Conservation (phyloP, 495 filamentous ascomycete species). For the Neurospora sp. region DNA sequence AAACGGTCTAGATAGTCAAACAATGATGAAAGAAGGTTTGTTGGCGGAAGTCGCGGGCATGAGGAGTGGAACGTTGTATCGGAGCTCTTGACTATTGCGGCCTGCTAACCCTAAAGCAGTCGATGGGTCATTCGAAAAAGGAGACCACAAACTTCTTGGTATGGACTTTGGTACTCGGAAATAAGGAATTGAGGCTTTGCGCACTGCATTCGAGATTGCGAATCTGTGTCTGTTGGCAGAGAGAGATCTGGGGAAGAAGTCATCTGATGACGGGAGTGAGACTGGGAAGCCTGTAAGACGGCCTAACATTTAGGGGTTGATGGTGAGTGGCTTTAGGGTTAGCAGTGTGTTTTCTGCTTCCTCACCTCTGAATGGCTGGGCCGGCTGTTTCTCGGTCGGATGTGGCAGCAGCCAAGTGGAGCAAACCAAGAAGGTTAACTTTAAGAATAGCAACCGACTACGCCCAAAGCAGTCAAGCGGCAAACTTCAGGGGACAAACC, state of each 20-base stretch:
- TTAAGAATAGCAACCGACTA: slow-evolving; percentile 24
- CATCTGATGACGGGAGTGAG: background rate
- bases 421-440: slow-evolving; percentile 15
- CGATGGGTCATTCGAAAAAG: background rate
- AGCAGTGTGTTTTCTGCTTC: background rate
- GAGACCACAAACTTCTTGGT: background rate
- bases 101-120: background rate
- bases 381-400: slow-evolving; percentile 4
- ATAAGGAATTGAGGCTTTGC: background rate
- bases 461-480: slow-evolving; percentile 5
- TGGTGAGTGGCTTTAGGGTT: background rate
- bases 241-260: background rate
- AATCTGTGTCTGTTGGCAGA: background rate
- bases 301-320: background rate
- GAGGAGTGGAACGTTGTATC: background rate
- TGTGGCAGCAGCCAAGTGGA: slow-evolving; percentile 3
- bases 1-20: background rate
- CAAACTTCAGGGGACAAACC: background rate
- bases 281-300: background rate
- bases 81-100: background rate
- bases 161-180: background rate
- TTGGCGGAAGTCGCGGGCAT: background rate
- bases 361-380: slow-evolving; percentile 3
- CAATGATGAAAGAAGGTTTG: background rate
- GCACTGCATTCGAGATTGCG: background rate